Conservation (phyloP, 805 yeast genomes). For the Metschnikowia henanensis region DNA sequence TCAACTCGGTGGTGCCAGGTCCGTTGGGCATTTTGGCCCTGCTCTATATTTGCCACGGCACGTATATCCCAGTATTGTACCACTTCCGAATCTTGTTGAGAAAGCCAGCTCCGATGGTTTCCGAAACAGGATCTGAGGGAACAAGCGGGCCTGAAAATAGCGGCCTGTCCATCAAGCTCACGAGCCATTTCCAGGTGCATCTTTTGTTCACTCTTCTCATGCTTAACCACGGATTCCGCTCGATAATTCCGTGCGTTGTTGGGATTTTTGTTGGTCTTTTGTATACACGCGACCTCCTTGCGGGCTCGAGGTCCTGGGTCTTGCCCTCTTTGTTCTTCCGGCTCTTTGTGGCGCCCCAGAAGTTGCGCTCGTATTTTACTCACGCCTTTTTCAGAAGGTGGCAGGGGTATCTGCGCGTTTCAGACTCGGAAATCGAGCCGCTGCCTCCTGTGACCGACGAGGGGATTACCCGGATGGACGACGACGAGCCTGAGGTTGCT, state of each 20-base stretch:
- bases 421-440: neutral
- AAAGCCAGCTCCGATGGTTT: slow-evolving; percentile 1
- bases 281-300: slow-evolving; percentile 42
- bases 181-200: slow-evolving; percentile 43
- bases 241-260: slow-evolving; percentile 37
- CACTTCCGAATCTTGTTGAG: slow-evolving; percentile 33
- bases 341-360: slow-evolving; percentile 29
- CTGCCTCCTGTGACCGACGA: slow-evolving; percentile 8
- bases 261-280: slow-evolving; percentile 48
- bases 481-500: slow-evolving; percentile 27
- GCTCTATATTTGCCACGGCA: slow-evolving; percentile 39
- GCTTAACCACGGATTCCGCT: slow-evolving; percentile 43
- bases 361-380: slow-evolving; percentile 8
- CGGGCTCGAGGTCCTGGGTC: slow-evolving; percentile 38
- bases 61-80: slow-evolving; percentile 34
- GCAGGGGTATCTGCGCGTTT: slow-evolving; percentile 16
- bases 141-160: no score
- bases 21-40: slow-evolving; percentile 42
- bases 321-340: slow-evolving; percentile 29
- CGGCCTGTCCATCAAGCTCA: slow-evolving; percentile 19
- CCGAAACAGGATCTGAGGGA: no score
- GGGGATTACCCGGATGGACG: neutral
- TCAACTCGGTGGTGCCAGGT: slow-evolving; percentile 39
- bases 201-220: slow-evolving; percentile 35
- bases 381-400: slow-evolving; percentile 7